Evolutionary conservation across 1,139 yeast species (phyloP).

Genomic region (Kodamaea alishanica): DNA sequence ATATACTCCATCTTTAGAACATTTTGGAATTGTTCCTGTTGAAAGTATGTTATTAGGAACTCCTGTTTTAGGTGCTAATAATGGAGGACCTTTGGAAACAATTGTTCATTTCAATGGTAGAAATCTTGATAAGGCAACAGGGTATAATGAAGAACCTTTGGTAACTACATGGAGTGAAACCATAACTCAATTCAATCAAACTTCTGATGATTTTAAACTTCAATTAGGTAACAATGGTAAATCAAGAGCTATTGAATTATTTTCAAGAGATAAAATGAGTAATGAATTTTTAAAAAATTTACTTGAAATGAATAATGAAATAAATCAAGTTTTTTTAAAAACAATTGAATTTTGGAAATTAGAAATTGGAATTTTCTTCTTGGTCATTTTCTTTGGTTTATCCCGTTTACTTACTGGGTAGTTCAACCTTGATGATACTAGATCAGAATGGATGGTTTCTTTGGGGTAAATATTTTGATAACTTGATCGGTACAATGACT

Average conservation of each 20-base stretch:
- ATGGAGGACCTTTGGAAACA: slow-evolving; percentile 93
- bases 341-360: slow-evolving; percentile 10
- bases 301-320: slow-evolving; percentile 3
- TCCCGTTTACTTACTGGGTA: not conserved
- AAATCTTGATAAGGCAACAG: slow-evolving; percentile 55
- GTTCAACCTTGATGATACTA: too few species aligned
- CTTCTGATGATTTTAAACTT: slow-evolving; percentile 25
- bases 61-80: slow-evolving; percentile 81
- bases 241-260: slow-evolving; percentile 46
- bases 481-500: too few species aligned
- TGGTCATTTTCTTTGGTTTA: not conserved
- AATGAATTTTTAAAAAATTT: slow-evolving; percentile 37
- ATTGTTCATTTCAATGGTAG: slow-evolving; percentile 45
- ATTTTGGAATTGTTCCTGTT: slow-evolving; percentile 95
- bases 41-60: slow-evolving; percentile 86
- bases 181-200: slow-evolving; percentile 40
- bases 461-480: too few species aligned
- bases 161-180: slow-evolving; percentile 61
- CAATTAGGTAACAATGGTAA: slow-evolving; percentile 50
- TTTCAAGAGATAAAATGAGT: slow-evolving; percentile 65
- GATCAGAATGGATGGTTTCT: too few species aligned
- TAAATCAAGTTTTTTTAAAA: slow-evolving; percentile 9
- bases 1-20: slow-evolving; percentile 90
- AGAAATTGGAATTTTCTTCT: slow-evolving; percentile 1
- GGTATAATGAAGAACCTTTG: slow-evolving; percentile 63